A percentile compares a stretch with the other conserved stretches of the same genome.
These are phyloP conservation scores for Marsdenia floribunda DNA, from an alignment of 257 asterid genomes.

Conservation along the genomic window DNA sequence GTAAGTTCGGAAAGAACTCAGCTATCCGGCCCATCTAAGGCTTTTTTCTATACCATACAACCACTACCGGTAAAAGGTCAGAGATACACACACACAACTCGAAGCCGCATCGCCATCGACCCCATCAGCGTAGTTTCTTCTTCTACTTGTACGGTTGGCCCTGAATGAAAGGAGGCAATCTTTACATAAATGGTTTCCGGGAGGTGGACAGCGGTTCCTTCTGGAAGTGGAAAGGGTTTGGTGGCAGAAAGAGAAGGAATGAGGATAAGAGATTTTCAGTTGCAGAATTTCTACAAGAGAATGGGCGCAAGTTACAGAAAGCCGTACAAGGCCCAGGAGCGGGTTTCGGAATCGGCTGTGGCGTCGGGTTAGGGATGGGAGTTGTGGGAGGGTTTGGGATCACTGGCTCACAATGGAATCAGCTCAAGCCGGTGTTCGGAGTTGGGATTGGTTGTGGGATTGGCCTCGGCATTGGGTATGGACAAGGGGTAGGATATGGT, in stretches of 20 bases:
- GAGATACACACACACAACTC: too few relatives aligned
- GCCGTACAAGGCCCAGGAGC: constrained; percentile 66
- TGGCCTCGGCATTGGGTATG: constrained; percentile 76
- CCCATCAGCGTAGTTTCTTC: neutral
- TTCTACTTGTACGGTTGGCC: neutral
- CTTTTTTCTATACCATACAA: too few relatives aligned
- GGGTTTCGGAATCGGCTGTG: constrained; percentile 78
- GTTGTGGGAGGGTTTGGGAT: constrained; percentile 58
- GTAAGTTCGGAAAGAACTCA: too few relatives aligned
- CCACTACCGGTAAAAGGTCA: too few relatives aligned
- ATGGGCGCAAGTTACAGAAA: constrained; percentile 33
- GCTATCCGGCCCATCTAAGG: neutral
- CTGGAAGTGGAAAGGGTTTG: constrained; percentile 56
- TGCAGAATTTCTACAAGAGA: constrained; percentile 47
- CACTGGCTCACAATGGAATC: constrained; percentile 57
- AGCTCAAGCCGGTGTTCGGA: constrained; percentile 50
- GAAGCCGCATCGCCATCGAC: neutral
- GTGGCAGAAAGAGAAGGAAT: constrained; percentile 22
- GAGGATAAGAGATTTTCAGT: constrained; percentile 35
- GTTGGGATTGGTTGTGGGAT: constrained; percentile 76
- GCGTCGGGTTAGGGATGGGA: constrained; percentile 70
- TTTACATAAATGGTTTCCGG: constrained; percentile 25
- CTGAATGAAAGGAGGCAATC: constrained; percentile 32
- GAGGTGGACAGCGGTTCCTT: constrained; percentile 31
- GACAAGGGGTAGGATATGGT: constrained; percentile 70